These are phyloP conservation scores for Sideroxylon spinosum DNA, from an alignment of 179 eudicot species.

Conservation along the genomic window DNA sequence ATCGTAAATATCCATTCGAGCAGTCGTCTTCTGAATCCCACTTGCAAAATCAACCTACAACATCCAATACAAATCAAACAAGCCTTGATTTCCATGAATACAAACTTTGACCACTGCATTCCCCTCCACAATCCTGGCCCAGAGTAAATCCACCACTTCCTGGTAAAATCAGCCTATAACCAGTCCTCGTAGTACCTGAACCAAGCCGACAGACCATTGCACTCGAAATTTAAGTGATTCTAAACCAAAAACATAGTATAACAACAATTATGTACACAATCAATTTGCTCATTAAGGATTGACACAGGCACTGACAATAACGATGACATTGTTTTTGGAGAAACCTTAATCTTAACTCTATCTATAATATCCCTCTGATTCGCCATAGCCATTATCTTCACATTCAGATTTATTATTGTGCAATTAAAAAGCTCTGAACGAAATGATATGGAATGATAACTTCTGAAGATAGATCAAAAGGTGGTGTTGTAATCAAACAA, in stretches of 20 bases:
- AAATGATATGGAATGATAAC: neutral
- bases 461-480: too few relatives aligned
- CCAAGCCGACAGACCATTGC: neutral
- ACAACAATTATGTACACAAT: neutral
- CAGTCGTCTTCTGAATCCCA: too few relatives aligned
- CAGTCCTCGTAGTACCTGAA: constrained; percentile 8
- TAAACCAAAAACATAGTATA: neutral
- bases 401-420: neutral
- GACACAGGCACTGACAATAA: neutral
- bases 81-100: neutral
- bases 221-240: constrained; percentile 13
- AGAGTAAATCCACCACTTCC: neutral
- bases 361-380: neutral
- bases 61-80: constrained; percentile 19
- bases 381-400: neutral
- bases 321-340: neutral
- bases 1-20: too few relatives aligned
- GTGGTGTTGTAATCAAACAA: too few relatives aligned
- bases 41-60: constrained; percentile 7
- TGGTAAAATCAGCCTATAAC: constrained; percentile 7
- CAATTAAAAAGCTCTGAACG: neutral
- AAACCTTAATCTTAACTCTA: neutral
- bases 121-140: constrained; percentile 5
- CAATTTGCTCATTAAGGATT: neutral
- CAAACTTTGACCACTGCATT: constrained; percentile 5